Percentiles rank a stretch among this genome's conserved stretches.
These are phyloP conservation scores for Zanthoxylum bungeanum DNA, from an alignment of 345 rosid species.

Conservation along the genomic window DNA sequence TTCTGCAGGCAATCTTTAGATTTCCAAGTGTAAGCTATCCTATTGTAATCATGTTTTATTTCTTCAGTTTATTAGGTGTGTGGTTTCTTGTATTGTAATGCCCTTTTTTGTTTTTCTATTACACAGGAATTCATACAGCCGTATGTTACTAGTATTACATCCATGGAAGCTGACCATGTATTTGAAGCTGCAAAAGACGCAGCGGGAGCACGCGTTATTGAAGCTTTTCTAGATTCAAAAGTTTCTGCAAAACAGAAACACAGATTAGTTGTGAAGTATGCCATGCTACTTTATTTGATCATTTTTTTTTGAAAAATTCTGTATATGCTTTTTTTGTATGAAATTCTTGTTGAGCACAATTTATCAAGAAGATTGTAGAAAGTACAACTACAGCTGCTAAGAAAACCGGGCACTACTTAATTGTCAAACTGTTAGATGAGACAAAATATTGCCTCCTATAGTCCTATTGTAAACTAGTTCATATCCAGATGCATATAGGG, in stretches of 20 bases:
- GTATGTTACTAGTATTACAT: constrained; percentile 58
- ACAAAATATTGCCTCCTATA: neutral
- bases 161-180: constrained; percentile 69
- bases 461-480: neutral
- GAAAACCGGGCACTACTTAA: neutral
- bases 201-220: constrained; percentile 83
- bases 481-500: neutral
- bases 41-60: neutral
- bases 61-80: no score
- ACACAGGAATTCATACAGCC: constrained; percentile 75
- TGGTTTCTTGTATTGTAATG: no score
- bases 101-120: constrained; percentile 14
- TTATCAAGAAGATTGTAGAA: neutral
- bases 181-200: constrained; percentile 72
- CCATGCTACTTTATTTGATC: constrained; percentile 14
- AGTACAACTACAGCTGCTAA: neutral
- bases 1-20: constrained; percentile 81
- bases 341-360: neutral
- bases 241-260: constrained; percentile 75
- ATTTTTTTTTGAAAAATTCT: constrained; percentile 7
- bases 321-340: neutral
- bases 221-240: constrained; percentile 74
- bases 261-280: constrained; percentile 72
- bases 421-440: neutral
- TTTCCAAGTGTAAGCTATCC: constrained; percentile 64